Evolutionary conservation across 768 basidiomycete species (phyloP).

Genomic region (Lentinula edodes): DNA sequence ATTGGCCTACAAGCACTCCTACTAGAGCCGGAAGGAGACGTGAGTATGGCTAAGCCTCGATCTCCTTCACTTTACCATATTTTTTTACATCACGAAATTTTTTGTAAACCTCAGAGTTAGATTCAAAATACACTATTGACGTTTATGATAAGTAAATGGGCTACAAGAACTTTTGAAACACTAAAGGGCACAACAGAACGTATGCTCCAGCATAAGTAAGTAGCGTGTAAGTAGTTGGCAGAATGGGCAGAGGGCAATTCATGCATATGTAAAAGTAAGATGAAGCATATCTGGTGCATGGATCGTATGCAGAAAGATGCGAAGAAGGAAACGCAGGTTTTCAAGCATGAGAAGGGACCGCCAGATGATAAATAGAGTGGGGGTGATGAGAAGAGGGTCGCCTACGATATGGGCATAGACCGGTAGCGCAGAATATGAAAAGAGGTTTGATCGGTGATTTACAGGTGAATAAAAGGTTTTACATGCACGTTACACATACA

Average conservation of each 20-base stretch:
- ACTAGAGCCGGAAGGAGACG: not conserved
- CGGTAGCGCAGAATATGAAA: not conserved
- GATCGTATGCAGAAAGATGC: not conserved
- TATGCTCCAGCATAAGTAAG: not conserved
- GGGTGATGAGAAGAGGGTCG: not conserved
- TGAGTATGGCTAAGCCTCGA: not conserved
- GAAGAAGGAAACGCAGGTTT: not conserved
- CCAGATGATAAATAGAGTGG: slow-evolving; percentile 2
- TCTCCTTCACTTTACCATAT: not conserved
- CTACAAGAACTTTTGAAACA: slow-evolving; percentile 2
- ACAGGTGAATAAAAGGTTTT: not conserved
- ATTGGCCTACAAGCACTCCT: not conserved
- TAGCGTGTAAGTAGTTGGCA: not conserved
- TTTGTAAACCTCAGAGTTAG: not conserved
- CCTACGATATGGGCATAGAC: not conserved
- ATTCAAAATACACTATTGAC: slow-evolving; percentile 3
- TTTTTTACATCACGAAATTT: no score
- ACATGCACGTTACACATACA: not conserved
- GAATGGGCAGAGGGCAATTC: not conserved
- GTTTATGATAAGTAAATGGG: not conserved
- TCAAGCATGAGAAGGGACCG: not conserved
- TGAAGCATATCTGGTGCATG: not conserved
- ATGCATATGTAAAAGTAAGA: not conserved
- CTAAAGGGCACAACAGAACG: not conserved
- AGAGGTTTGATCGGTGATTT: not conserved